These are phyloP conservation scores for Aspergillus chevalieri DNA, from an alignment of 2,329 filamentous ascomycete species.

Conservation along the genomic window DNA sequence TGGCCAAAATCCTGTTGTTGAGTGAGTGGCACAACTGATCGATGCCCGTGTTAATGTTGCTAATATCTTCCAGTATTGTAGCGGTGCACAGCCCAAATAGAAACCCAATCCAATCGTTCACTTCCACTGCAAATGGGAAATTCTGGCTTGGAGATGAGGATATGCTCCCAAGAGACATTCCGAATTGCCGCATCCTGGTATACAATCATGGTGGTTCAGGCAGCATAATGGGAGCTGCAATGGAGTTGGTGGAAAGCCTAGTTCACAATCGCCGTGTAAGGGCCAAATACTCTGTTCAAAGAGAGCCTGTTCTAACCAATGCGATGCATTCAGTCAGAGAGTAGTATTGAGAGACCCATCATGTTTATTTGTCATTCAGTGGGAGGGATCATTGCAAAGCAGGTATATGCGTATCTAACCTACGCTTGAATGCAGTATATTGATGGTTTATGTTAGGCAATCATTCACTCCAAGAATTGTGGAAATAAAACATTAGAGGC, in stretches of 20 bases:
- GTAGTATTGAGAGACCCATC: constrained; percentile 28
- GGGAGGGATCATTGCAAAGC: constrained; percentile 38
- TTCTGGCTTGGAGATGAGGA: constrained; percentile 30
- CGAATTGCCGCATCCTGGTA: constrained; percentile 21
- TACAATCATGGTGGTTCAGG: constrained; percentile 28
- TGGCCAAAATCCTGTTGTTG: too few species aligned
- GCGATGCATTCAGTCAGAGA: constrained; percentile 15
- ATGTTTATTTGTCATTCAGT: constrained; percentile 40
- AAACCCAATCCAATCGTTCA: constrained; percentile 35
- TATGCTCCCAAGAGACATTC: constrained; percentile 26
- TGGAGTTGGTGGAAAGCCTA: constrained; percentile 30
- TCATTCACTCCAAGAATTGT: constrained; percentile 24
- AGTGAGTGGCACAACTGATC: too few species aligned
- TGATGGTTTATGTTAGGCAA: constrained; percentile 19
- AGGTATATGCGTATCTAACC: constrained; percentile 17
- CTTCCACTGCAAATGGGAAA: constrained; percentile 21
- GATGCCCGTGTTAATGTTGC: too few species aligned
- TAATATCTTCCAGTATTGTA: constrained; percentile 23
- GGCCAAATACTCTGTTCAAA: too few species aligned
- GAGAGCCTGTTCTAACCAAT: constrained; percentile 2
- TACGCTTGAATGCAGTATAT: not conserved
- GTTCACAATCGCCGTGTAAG: constrained; percentile 26
- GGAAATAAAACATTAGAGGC: constrained; percentile 16
- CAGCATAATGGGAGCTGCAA: constrained; percentile 23
- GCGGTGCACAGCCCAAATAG: constrained; percentile 41